phyloP scores from a whole-genome alignment of 202 grass and related monocot species.

The Cymbopogon flexuosus region DNA sequence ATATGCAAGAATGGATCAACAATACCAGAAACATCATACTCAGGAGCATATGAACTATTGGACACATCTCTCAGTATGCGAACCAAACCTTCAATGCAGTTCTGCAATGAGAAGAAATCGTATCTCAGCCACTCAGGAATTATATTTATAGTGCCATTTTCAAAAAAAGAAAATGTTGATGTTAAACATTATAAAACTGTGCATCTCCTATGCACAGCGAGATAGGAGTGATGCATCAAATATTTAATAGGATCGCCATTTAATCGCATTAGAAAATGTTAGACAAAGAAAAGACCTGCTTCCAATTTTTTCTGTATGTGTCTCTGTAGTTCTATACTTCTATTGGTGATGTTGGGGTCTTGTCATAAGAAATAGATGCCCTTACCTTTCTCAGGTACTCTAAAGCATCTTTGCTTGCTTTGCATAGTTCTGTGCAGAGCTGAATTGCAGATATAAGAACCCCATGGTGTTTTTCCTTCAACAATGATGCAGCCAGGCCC shows the following conservation, averaged over 20 bases:
- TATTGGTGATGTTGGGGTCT: too few relatives aligned
- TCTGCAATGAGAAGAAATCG: constrained; percentile 39
- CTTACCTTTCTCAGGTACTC: constrained; percentile 73
- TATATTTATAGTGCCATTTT: background rate
- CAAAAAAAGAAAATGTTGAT: constrained; percentile 5
- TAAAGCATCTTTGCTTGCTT: constrained; percentile 73
- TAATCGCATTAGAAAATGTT: background rate
- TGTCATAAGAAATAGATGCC: too few relatives aligned
- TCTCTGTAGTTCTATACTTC: too few relatives aligned
- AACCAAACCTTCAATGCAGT: constrained; percentile 78
- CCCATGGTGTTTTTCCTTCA: constrained; percentile 95
- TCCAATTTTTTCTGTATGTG: background rate
- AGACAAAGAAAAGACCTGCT: background rate
- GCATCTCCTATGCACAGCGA: background rate
- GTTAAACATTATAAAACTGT: background rate
- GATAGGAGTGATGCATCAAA: background rate
- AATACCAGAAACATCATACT: constrained; percentile 91
- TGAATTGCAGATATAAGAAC: constrained; percentile 84
- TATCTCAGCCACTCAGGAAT: background rate
- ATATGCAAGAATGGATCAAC: constrained; percentile 95
- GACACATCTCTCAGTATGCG: constrained; percentile 93
- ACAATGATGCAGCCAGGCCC: constrained; percentile 54
- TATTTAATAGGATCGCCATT: background rate
- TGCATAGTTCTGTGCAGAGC: constrained; percentile 81
- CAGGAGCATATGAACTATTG: constrained; percentile 95